These are phyloP conservation scores for Calocybe gangraenosa DNA, from an alignment of 768 basidiomycete species.

Conservation along the genomic window DNA sequence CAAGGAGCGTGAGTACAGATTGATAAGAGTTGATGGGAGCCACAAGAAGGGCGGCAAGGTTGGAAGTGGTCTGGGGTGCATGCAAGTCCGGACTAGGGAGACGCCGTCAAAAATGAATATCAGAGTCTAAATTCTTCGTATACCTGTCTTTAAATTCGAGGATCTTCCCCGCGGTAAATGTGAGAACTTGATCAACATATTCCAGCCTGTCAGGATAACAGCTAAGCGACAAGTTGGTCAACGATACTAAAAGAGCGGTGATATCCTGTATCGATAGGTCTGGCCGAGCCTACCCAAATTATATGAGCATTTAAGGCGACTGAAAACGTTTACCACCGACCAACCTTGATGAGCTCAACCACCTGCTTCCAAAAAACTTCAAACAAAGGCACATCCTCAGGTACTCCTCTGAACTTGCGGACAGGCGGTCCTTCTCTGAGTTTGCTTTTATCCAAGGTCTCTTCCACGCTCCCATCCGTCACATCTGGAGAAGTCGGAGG, in stretches of 20 bases:
- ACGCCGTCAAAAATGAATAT: conserved; percentile 4
- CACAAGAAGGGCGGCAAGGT: conserved; percentile 87
- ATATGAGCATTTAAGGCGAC: not conserved
- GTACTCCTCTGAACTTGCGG: conserved; percentile 91
- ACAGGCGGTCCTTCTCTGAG: conserved; percentile 53
- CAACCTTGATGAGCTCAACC: conserved; percentile 94
- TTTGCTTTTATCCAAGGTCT: conserved; percentile 46
- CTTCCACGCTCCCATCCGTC: conserved; percentile 22
- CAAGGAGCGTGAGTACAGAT: conserved; percentile 95
- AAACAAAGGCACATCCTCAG: conserved; percentile 91
- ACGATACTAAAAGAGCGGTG: conserved; percentile 91
- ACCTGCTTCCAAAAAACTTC: conserved; percentile 99
- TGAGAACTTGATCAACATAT: conserved; percentile 94
- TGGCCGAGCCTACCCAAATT: conserved; percentile 72
- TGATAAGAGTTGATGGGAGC: conserved; percentile 96
- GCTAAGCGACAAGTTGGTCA: conserved; percentile 91
- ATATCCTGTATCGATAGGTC: conserved; percentile 97
- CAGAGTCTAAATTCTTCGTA: not conserved
- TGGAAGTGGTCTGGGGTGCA: conserved; percentile 78
- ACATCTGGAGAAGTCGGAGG: conserved; percentile 20
- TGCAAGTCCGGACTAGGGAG: conserved; percentile 77
- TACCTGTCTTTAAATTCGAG: conserved; percentile 82
- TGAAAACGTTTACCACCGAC: conserved; percentile 29
- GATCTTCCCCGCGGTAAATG: conserved; percentile 83
- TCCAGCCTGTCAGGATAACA: conserved; percentile 97